A percentile compares a stretch with the other conserved stretches of the same genome.
phyloP scores from a whole-genome alignment of 140 eudicot genomes.

The Anethum foeniculum region DNA sequence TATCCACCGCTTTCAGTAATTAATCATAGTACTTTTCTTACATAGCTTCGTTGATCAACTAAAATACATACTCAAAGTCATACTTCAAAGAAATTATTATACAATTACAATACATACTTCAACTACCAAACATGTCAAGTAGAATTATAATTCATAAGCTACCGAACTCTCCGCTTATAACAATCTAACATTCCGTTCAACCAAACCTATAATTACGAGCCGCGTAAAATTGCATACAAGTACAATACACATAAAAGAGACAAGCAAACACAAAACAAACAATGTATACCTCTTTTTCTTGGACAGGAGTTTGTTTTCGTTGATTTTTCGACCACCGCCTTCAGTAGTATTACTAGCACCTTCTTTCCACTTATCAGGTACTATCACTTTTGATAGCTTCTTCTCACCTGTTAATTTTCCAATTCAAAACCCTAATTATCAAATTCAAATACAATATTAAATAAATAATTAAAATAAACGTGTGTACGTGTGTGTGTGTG shows the following conservation, averaged over 20 bases:
- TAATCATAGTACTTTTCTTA: not conserved
- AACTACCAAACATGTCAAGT: not conserved
- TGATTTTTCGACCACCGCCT: slow-evolving; percentile 95
- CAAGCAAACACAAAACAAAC: not conserved
- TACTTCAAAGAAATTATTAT: not conserved
- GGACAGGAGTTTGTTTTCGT: slow-evolving; percentile 97
- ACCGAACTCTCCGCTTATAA: not conserved
- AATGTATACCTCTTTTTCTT: slow-evolving; percentile 61
- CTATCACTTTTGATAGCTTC: slow-evolving; percentile 85
- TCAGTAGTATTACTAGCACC: slow-evolving; percentile 93
- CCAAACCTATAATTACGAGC: not conserved
- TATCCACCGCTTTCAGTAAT: not conserved
- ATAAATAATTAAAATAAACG: not conserved
- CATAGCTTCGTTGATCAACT: not conserved
- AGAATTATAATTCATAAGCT: not conserved
- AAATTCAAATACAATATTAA: not conserved
- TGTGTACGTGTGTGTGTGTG: not conserved
- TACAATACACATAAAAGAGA: not conserved
- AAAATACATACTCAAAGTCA: not conserved
- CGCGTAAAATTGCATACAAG: not conserved
- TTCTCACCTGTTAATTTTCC: slow-evolving; percentile 61
- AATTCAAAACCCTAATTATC: slow-evolving; percentile 25
- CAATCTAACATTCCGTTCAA: not conserved
- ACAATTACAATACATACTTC: not conserved
- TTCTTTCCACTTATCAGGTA: slow-evolving; percentile 97